These are phyloP conservation scores for Coix lacrymajobi DNA, from an alignment of 176 grass and related monocot genomes.

Conservation along the genomic window DNA sequence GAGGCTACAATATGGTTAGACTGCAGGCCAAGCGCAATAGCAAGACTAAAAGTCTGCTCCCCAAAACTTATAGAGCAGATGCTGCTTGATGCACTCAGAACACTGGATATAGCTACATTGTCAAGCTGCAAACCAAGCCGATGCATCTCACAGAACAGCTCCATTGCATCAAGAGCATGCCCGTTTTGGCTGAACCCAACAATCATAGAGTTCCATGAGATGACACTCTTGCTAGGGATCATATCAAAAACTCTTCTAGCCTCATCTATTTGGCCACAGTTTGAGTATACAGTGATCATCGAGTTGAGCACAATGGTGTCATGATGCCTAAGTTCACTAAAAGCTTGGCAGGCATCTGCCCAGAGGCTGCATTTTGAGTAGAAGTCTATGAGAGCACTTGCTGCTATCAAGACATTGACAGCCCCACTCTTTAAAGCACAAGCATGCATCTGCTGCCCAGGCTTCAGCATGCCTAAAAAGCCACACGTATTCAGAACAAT, in stretches of 20 bases:
- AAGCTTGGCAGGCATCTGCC: slow-evolving; percentile 65
- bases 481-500: slow-evolving; percentile 42
- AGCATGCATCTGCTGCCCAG: slow-evolving; percentile 47
- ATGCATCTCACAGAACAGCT: slow-evolving; percentile 48
- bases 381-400: slow-evolving; percentile 70
- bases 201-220: slow-evolving; percentile 78
- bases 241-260: slow-evolving; percentile 51
- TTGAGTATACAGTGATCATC: slow-evolving; percentile 71
- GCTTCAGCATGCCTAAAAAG: slow-evolving; percentile 14
- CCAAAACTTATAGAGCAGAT: slow-evolving; percentile 62
- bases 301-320: slow-evolving; percentile 67
- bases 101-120: slow-evolving; percentile 61
- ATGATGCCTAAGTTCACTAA: slow-evolving; percentile 41
- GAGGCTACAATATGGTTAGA: slow-evolving; percentile 39
- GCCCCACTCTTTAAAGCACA: slow-evolving; percentile 41
- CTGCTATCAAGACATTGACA: slow-evolving; percentile 42
- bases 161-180: slow-evolving; percentile 44
- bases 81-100: slow-evolving; percentile 56
- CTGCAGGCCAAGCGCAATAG: slow-evolving; percentile 39
- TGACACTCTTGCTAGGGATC: slow-evolving; percentile 51
- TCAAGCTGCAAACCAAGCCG: slow-evolving; percentile 37
- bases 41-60: slow-evolving; percentile 55
- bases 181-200: slow-evolving; percentile 69
- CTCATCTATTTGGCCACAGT: slow-evolving; percentile 43
- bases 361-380: slow-evolving; percentile 68